Percentiles rank a stretch among this genome's conserved stretches.
Conservation (phyloP, 2,329 filamentous ascomycete species). For the Xylaria sp. region DNA sequence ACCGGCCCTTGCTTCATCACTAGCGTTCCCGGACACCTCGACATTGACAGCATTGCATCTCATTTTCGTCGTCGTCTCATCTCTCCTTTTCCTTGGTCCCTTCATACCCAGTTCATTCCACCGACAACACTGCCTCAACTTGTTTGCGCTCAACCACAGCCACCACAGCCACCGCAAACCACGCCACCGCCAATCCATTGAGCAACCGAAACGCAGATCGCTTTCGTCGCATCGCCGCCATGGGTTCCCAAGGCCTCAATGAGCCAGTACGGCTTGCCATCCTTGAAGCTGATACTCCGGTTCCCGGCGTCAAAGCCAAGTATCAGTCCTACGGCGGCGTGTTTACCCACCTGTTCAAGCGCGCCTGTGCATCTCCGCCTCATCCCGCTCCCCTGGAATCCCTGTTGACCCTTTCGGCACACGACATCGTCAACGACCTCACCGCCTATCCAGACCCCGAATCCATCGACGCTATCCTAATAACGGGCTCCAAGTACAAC, state of each 20-base stretch:
- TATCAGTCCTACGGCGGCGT: conserved; percentile 80
- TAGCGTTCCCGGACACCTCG: background rate
- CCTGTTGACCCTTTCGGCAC: conserved; percentile 69
- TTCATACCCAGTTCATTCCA: background rate
- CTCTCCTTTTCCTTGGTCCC: background rate
- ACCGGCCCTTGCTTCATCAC: background rate
- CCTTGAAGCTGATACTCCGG: conserved; percentile 86
- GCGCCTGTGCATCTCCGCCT: conserved; percentile 61
- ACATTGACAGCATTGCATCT: conserved; percentile 14
- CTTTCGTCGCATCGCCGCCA: conserved; percentile 26
- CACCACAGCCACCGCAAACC: background rate
- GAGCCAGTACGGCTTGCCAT: conserved; percentile 81
- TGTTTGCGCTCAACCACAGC: background rate
- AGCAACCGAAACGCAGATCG: background rate
- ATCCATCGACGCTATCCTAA: conserved; percentile 81
- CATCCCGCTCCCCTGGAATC: conserved; percentile 55
- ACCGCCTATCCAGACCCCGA: conserved; percentile 77
- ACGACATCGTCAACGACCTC: conserved; percentile 74
- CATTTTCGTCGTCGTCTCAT: background rate
- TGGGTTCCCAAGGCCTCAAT: conserved; percentile 48
- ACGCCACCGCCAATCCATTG: conserved; percentile 4
- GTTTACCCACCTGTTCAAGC: conserved; percentile 69
- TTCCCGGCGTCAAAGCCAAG: conserved; percentile 69
- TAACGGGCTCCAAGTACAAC: conserved; percentile 81
- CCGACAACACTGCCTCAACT: conserved; percentile 6